Conservation (phyloP, 345 rosid species). For the Mallotus nudiflorus region DNA sequence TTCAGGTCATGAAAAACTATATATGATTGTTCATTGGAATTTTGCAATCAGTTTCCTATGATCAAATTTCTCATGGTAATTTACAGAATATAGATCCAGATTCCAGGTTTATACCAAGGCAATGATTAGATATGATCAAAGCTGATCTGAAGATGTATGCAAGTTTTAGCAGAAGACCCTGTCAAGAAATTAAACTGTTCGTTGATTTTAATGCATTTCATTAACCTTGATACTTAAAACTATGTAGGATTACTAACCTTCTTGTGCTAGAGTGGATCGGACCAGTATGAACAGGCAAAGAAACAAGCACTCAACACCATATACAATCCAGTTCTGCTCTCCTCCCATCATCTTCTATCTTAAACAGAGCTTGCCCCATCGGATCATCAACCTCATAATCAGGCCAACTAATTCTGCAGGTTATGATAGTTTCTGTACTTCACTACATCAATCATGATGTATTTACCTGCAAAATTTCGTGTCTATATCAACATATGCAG, state of each 20-base stretch:
- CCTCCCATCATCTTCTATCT: constrained; percentile 51
- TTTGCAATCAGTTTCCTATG: neutral
- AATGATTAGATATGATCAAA: neutral
- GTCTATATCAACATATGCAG: neutral
- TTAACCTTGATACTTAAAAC: neutral
- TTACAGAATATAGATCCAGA: constrained; percentile 1
- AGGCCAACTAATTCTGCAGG: constrained; percentile 5
- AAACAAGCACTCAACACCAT: constrained; percentile 18
- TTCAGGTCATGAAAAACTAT: neutral
- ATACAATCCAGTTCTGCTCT: constrained; percentile 25
- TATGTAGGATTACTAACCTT: constrained; percentile 37
- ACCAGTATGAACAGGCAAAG: constrained; percentile 35
- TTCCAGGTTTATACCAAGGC: neutral
- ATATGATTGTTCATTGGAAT: neutral
- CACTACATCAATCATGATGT: constrained; percentile 2
- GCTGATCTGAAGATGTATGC: neutral
- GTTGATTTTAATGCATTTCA: neutral
- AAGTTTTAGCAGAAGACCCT: neutral
- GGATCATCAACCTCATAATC: constrained; percentile 29
- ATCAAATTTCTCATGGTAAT: neutral
- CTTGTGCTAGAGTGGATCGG: constrained; percentile 39
- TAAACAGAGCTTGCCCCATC: constrained; percentile 35
- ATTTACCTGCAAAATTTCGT: neutral
- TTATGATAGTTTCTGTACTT: neutral
- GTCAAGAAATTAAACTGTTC: neutral